Percentiles rank a stretch among this genome's conserved stretches.
Conservation (phyloP, 345 rosid species). For the Ceriops decandra region DNA sequence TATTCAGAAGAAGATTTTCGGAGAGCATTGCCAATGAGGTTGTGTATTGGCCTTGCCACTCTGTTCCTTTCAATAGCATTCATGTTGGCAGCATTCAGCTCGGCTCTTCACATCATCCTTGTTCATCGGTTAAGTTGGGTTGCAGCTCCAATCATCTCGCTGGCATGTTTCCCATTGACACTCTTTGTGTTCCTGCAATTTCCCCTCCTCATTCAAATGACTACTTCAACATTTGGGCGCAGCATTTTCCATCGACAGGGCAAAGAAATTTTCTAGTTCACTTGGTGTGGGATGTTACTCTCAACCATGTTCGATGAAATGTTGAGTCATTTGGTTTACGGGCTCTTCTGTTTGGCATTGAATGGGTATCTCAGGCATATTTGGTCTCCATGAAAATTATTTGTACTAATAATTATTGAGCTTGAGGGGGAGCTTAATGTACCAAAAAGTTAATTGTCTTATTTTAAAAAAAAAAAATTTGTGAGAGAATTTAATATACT, state of each 20-base stretch:
- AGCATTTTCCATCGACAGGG: background rate
- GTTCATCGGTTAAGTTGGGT: conserved; percentile 4
- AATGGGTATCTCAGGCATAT: too few relatives aligned
- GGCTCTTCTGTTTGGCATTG: too few relatives aligned
- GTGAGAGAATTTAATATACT: too few relatives aligned
- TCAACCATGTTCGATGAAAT: too few relatives aligned
- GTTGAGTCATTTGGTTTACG: too few relatives aligned
- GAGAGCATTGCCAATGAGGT: background rate
- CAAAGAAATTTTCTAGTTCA: background rate
- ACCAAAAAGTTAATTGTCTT: too few relatives aligned
- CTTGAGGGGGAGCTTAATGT: too few relatives aligned
- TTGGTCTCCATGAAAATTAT: too few relatives aligned
- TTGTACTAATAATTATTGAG: too few relatives aligned
- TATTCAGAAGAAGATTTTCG: conserved; percentile 1
- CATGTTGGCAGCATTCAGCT: background rate
- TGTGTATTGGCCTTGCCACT: background rate
- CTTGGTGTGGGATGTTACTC: too few relatives aligned
- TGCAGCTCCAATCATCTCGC: background rate
- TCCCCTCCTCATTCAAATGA: background rate
- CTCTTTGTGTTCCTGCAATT: conserved; percentile 3
- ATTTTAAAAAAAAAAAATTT: too few relatives aligned
- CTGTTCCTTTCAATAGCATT: background rate
- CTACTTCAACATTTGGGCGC: background rate
- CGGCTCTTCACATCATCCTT: background rate
- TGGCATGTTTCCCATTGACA: background rate